phyloP scores from a whole-genome alignment of 352 stramenopile genomes.

The Phytophthora constricta region DNA sequence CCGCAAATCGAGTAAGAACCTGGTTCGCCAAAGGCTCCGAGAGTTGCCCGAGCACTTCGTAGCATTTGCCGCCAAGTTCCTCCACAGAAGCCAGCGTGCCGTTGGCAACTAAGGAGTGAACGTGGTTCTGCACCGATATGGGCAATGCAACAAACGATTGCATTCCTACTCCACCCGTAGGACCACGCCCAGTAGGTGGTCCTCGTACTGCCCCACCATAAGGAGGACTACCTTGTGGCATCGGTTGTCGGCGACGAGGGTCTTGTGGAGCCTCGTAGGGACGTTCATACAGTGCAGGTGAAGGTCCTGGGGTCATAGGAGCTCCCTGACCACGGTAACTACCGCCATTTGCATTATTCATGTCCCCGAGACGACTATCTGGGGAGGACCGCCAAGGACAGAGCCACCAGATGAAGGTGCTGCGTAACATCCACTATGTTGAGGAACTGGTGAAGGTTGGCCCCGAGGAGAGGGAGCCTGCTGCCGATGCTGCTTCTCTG shows the following conservation, averaged over 20 bases:
- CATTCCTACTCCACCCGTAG: slow-evolving; percentile 24
- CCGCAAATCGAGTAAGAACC: slow-evolving; percentile 74
- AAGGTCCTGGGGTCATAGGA: slow-evolving; percentile 20
- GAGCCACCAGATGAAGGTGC: slow-evolving; percentile 21
- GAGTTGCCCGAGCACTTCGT: slow-evolving; percentile 79
- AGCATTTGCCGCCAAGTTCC: slow-evolving; percentile 82
- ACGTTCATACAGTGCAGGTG: slow-evolving; percentile 39
- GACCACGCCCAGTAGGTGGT: slow-evolving; percentile 21
- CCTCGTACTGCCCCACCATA: slow-evolving; percentile 25
- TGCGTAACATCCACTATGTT: slow-evolving; percentile 20
- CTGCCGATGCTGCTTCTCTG: slow-evolving; percentile 44
- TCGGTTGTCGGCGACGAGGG: slow-evolving; percentile 34
- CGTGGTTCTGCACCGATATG: slow-evolving; percentile 69
- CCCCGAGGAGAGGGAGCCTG: slow-evolving; percentile 35
- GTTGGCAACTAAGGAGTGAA: slow-evolving; percentile 66
- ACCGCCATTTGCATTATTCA: slow-evolving; percentile 19
- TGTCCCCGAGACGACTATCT: slow-evolving; percentile 33
- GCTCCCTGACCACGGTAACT: slow-evolving; percentile 30
- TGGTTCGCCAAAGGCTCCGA: slow-evolving; percentile 80
- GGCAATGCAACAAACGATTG: slow-evolving; percentile 49
- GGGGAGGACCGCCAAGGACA: slow-evolving; percentile 42
- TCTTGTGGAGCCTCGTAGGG: slow-evolving; percentile 38
- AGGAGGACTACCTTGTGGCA: slow-evolving; percentile 24
- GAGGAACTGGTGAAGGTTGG: slow-evolving; percentile 16
- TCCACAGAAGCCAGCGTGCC: slow-evolving; percentile 67